Evolutionary conservation across 2,329 filamentous ascomycete species (phyloP), one percentile per base, ranked within the genome.

Genomic region (Verticillium isaacii): DNA sequence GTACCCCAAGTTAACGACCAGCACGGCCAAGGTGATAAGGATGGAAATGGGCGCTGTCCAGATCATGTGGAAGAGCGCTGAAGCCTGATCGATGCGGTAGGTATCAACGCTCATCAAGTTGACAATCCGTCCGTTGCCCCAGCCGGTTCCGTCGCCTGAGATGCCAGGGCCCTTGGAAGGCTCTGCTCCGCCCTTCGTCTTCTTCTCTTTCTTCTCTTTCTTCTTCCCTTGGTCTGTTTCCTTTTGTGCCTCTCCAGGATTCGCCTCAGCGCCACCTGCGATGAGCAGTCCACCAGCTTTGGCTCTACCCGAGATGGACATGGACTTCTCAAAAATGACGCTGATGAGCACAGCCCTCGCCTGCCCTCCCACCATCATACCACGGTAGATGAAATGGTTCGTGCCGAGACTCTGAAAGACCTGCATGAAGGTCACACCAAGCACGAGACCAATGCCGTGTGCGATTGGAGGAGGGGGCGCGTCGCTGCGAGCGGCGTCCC

Each of bases 71-170:
- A 97, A 94, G 74, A 97, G 84, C 52, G 91, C 92, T 45, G 86
- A 92, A 1, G 93, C 93, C 71, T 93, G 90, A 69, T 98, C 93
- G 63, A 99, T 82, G 67, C 94, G 92, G 74, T 96, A 96, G 0
- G 93, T 96, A 72, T 98, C 94, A 55, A 95, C 92, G 64, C 92
- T 94, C 93, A 98, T 97, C 68, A 98, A 73, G 67, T 96, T 96
- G 71, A 95, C 87, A 59, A 98, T 92, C 65, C 92, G 87, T 25
- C 95, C 95, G 69, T 97, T 98, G 62, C 89, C 89, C 94, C 94
- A 98, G 29, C 94, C 95, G 25, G 86, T 81, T 2, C 89, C 91
- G 68, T 95, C 90, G 4, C 86, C 86, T 12, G 84, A 76, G 23
- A 89, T 77, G 2, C 82, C 85, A 3, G 79, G 71, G 3, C 73